phyloP scores from a whole-genome alignment of 179 eudicot species.

The Pouteria campechiana region DNA sequence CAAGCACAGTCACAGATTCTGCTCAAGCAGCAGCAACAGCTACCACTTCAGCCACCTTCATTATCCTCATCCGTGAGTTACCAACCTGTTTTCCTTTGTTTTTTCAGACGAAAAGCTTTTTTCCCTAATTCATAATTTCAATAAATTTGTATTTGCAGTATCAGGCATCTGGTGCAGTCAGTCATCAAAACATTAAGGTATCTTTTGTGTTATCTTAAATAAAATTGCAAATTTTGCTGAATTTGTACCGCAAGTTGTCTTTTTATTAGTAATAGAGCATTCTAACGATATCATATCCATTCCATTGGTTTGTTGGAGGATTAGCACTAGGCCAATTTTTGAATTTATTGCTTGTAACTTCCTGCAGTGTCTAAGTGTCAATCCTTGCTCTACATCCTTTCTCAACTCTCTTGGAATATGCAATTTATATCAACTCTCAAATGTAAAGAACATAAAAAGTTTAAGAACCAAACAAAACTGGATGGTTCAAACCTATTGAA shows the following conservation, averaged over 20 bases:
- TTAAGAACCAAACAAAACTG: too few relatives aligned
- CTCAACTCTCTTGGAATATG: too few relatives aligned
- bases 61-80: slow-evolving; percentile 38
- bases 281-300: neutral
- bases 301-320: too few relatives aligned
- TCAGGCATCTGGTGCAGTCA: slow-evolving; percentile 39
- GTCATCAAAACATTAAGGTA: slow-evolving; percentile 56
- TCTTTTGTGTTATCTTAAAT: neutral
- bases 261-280: neutral
- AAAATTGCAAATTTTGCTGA: neutral
- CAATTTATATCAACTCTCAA: too few relatives aligned
- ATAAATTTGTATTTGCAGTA: slow-evolving; percentile 32
- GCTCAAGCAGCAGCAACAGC: slow-evolving; percentile 12
- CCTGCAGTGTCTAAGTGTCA: too few relatives aligned
- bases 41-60: slow-evolving; percentile 27
- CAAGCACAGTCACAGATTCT: slow-evolving; percentile 21
- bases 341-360: too few relatives aligned
- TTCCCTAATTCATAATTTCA: slow-evolving; percentile 2
- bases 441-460: too few relatives aligned
- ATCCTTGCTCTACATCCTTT: too few relatives aligned
- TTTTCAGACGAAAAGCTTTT: neutral
- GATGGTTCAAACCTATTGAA: too few relatives aligned
- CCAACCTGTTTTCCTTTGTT: neutral
- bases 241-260: neutral
- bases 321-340: too few relatives aligned